Evolutionary conservation across 2,329 filamentous ascomycete species (phyloP).

Genomic region (Diaporthe sp.): DNA sequence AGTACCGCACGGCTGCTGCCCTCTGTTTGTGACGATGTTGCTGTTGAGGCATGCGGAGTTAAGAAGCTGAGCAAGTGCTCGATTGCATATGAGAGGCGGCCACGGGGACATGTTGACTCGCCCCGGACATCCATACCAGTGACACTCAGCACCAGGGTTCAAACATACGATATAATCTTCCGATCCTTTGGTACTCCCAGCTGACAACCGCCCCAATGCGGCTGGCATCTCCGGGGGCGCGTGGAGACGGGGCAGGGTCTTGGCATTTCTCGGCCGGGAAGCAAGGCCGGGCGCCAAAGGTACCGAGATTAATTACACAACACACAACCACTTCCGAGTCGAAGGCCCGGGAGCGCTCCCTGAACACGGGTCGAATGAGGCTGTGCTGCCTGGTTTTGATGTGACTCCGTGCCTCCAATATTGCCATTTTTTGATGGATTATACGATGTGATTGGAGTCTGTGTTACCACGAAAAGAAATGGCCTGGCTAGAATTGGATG

Average conservation of each 20-base stretch:
- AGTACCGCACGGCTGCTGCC: background rate
- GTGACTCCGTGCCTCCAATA: background rate
- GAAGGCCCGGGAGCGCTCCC: background rate
- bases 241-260: background rate
- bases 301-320: background rate
- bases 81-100: background rate
- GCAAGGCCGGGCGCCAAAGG: background rate
- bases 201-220: background rate
- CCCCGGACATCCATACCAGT: background rate
- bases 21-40: background rate
- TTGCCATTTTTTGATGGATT: background rate
- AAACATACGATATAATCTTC: background rate
- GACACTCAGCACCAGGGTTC: background rate
- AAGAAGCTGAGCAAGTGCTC: background rate
- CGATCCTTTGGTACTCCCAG: background rate
- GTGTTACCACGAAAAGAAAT: background rate
- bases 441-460: background rate
- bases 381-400: background rate
- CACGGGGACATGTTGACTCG: background rate
- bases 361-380: background rate
- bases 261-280: background rate
- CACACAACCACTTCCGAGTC: background rate
- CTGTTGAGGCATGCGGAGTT: background rate
- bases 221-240: slow-evolving; percentile 13
- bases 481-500: background rate